Evolutionary conservation across 148 eudicot species (phyloP).

Genomic region (Dysphania ambrosioides): DNA sequence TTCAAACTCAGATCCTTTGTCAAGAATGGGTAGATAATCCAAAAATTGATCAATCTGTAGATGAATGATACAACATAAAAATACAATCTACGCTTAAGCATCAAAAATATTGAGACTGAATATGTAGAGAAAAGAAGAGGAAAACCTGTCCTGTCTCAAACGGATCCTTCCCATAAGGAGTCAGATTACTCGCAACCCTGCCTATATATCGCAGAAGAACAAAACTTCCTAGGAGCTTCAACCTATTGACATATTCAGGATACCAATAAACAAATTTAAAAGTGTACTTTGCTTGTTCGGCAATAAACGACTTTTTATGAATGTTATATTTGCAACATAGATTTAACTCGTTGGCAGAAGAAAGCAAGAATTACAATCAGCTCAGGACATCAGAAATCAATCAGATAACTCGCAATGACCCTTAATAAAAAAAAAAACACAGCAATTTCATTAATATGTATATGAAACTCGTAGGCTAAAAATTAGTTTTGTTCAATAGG

Average conservation of each 20-base stretch:
- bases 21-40: conserved; percentile 60
- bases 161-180: conserved; percentile 54
- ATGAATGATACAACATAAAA: neutral
- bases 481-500: neutral
- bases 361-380: neutral
- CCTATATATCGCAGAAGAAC: conserved; percentile 67
- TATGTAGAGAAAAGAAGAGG: neutral
- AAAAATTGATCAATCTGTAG: conserved; percentile 77
- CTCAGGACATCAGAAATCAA: no score
- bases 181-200: conserved; percentile 34
- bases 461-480: neutral
- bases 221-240: conserved; percentile 48
- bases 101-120: neutral
- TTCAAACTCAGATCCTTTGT: conserved; percentile 78
- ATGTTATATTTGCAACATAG: neutral
- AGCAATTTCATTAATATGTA: neutral
- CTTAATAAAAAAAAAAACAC: neutral
- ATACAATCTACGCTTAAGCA: neutral
- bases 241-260: conserved; percentile 29
- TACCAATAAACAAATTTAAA: neutral
- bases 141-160: conserved; percentile 57
- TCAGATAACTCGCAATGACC: neutral
- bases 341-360: neutral
- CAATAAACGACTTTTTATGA: neutral
- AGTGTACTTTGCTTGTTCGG: neutral